These are phyloP conservation scores for Backusella morwellensis DNA, from an alignment of 192 early-diverging fungal species.

Conservation along the genomic window DNA sequence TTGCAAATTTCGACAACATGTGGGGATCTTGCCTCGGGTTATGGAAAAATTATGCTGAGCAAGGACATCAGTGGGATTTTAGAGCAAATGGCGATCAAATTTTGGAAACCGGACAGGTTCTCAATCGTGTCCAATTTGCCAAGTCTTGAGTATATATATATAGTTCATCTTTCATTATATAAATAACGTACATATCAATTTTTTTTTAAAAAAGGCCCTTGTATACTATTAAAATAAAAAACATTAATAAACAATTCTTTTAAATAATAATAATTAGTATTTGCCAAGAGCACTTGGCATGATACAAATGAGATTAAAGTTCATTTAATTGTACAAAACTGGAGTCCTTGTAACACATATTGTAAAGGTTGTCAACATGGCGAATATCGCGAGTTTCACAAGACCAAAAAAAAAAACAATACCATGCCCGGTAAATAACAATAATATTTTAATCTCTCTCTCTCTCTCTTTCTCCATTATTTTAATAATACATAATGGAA, in stretches of 20 bases:
- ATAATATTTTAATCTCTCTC: neutral
- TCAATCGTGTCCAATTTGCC: neutral
- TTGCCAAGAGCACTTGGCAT: neutral
- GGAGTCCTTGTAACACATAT: neutral
- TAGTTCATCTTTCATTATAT: neutral
- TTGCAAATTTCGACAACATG: slow-evolving; percentile 21
- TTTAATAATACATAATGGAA: neutral
- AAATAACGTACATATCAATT: neutral
- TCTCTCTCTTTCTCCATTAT: neutral
- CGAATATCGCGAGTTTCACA: too few species aligned
- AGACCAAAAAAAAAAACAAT: too few species aligned
- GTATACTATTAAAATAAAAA: neutral
- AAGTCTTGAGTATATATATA: slow-evolving; percentile 2
- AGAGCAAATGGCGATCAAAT: slow-evolving; percentile 14
- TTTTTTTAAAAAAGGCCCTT: neutral
- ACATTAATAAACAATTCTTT: neutral
- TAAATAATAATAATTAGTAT: neutral
- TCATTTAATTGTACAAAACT: neutral
- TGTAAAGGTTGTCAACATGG: neutral
- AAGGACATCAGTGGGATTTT: slow-evolving; percentile 20
- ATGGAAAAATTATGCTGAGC: slow-evolving; percentile 18
- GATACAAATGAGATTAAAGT: neutral
- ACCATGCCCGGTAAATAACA: neutral
- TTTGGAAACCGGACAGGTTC: slow-evolving; percentile 1
- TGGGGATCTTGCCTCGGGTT: slow-evolving; percentile 27